phyloP scores from a whole-genome alignment of 2,329 filamentous ascomycete species.

The Penicillium paneum region DNA sequence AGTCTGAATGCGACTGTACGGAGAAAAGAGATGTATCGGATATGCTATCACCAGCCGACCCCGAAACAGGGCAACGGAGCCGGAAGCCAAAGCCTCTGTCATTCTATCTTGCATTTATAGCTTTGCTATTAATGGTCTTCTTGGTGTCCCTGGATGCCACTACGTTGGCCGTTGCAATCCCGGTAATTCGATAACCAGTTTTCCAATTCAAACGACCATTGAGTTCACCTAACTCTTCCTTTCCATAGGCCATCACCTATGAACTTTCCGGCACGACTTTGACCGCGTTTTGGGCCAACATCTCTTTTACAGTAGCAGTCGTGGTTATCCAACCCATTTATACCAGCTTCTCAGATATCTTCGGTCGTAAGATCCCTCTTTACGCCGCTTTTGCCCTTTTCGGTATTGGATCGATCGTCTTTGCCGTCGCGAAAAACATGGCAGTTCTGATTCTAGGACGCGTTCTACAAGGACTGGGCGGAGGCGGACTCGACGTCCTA shows the following conservation, averaged over 20 bases:
- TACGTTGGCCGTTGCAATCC: not conserved
- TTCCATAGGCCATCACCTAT: not conserved
- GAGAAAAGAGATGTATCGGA: not conserved
- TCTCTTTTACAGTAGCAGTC: not conserved
- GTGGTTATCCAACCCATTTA: conserved; percentile 1
- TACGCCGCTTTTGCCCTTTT: conserved; percentile 3
- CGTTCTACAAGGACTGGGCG: conserved; percentile 9
- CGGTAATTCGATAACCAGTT: not conserved
- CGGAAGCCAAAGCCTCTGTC: not conserved
- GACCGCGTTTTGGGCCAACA: not conserved
- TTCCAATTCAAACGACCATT: not conserved
- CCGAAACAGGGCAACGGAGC: not conserved
- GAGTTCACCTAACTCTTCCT: not conserved
- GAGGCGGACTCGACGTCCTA: conserved; percentile 9
- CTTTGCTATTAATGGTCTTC: not conserved
- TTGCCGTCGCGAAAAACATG: conserved; percentile 4
- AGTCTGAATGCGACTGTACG: not conserved
- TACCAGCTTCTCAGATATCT: conserved; percentile 3
- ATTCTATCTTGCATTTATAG: not conserved
- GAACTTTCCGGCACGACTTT: not conserved
- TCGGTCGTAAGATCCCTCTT: conserved; percentile 4
- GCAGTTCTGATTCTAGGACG: conserved; percentile 7
- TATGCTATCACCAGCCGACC: not conserved
- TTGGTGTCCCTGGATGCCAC: not conserved
- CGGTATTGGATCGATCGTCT: conserved; percentile 9